Evolutionary conservation across 805 yeast genomes (phyloP).

Genomic region (Pichia heedii): DNA sequence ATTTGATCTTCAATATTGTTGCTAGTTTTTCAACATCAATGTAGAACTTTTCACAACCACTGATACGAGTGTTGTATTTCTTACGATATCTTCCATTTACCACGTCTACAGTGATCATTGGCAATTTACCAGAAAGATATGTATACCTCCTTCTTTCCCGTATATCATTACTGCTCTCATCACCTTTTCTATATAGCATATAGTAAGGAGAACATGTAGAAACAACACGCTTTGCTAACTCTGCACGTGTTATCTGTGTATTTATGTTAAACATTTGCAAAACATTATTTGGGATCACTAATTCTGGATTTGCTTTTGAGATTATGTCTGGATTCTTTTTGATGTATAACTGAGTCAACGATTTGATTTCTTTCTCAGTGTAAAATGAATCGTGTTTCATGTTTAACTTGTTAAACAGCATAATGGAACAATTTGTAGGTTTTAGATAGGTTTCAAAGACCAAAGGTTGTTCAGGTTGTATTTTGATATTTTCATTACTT

Average conservation of each 20-base stretch:
- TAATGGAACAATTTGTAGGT: conserved; percentile 42
- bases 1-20: conserved; percentile 59
- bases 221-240: not conserved
- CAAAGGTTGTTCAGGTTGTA: conserved; percentile 8
- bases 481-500: not conserved
- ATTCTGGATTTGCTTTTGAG: conserved; percentile 38
- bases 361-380: conserved; percentile 45
- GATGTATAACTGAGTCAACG: conserved; percentile 48
- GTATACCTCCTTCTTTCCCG: conserved; percentile 16
- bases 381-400: conserved; percentile 34
- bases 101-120: conserved; percentile 51
- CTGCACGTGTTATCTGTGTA: conserved; percentile 23
- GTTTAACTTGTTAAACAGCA: conserved; percentile 37
- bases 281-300: conserved; percentile 45
- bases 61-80: conserved; percentile 65
- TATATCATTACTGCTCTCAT: conserved; percentile 16
- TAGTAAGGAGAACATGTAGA: conserved; percentile 9
- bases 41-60: conserved; percentile 58
- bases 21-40: conserved; percentile 60
- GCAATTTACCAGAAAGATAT: conserved; percentile 57
- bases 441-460: conserved; percentile 39
- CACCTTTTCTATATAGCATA: conserved; percentile 6
- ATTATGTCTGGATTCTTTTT: conserved; percentile 41
- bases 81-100: conserved; percentile 77
- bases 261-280: conserved; percentile 32